Base-by-base conservation (phyloP, 179 eudicot species). In the Beta macrorhiza region DNA sequence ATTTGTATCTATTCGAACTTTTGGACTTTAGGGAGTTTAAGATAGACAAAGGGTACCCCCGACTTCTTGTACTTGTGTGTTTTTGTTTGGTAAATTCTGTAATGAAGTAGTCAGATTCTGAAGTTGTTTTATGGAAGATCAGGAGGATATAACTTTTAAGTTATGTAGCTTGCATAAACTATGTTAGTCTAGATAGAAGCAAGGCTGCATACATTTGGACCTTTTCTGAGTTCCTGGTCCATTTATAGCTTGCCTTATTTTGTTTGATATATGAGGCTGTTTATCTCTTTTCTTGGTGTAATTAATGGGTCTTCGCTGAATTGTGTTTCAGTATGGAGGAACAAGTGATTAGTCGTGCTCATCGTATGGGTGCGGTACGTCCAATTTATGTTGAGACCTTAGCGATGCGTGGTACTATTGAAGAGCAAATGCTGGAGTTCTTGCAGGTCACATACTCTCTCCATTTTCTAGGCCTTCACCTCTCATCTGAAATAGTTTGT, bases 321-420 rank as follows among this genome's bases (percentile, higher is more conserved):
- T 51, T 17, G 5, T 82, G 81, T 69, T 84, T 51, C 90, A 96
- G 98, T 86, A 86, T 92, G 98, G 99, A 96, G 88, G 99, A 96
- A 81, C 99, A 96, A 85, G 99, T 96, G 71, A 94, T 96, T 49
- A 96, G 99, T 94, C 98, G 99, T 80, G 99, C 99, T 87, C 99
- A 96, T 82, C 91, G 99, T 70, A 94, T 96, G 99, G 99, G 99
- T 85, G 99, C 99, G 75, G 86, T 86, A 61, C 97, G 93, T 84
- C 98, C 99, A 59, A 87, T 96, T 82, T 86, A 89, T 85, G 99
- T 96, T 53, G 98, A 96, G 88, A 96, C 98, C 44, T 84, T 96
- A 82, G 99, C 97, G 61, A 96, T 96, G 99, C 89, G 84, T 79
- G 98, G 97, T 79, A 96, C 99, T 78, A 91, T 96, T 83, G 99